Evolutionary conservation across 2,329 filamentous ascomycete genomes (phyloP).

Genomic region (Colletotrichum sp.): DNA sequence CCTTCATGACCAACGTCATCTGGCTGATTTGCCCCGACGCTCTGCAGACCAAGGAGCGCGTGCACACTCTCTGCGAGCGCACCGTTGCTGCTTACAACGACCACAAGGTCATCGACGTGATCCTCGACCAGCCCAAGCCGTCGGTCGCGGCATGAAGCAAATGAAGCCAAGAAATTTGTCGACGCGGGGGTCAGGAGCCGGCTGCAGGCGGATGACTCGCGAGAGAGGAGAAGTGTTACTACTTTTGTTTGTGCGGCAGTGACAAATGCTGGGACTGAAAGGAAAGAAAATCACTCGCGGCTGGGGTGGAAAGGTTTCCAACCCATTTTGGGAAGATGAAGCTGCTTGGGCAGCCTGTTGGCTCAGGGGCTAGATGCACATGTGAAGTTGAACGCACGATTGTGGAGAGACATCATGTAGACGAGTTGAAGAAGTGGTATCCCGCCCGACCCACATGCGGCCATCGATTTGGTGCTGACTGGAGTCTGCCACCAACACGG

Average conservation of each 20-base stretch:
- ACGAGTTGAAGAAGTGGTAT: not conserved
- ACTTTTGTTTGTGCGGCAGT: not conserved
- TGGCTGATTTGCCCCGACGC: constrained; percentile 24
- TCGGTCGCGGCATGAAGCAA: not conserved
- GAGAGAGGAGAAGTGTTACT: not conserved
- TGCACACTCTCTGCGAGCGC: constrained; percentile 35
- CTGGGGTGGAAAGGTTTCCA: not conserved
- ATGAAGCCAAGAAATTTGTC: not conserved
- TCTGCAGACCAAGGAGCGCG: constrained; percentile 39
- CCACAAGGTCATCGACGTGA: constrained; percentile 38
- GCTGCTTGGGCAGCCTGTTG: not conserved
- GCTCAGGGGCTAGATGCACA: not conserved
- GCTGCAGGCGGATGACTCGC: not conserved
- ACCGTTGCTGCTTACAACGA: constrained; percentile 39
- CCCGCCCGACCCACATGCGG: not conserved
- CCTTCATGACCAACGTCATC: constrained; percentile 35
- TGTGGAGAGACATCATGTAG: not conserved
- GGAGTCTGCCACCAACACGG: not conserved
- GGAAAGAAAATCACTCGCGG: not conserved
- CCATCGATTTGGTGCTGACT: not conserved
- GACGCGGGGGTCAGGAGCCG: not conserved
- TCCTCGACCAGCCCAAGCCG: not conserved
- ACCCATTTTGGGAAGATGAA: not conserved
- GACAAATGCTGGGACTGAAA: not conserved
- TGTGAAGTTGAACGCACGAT: not conserved